Conservation (phyloP, 164 flowering plant species). For the Stephania yunnanensis region DNA sequence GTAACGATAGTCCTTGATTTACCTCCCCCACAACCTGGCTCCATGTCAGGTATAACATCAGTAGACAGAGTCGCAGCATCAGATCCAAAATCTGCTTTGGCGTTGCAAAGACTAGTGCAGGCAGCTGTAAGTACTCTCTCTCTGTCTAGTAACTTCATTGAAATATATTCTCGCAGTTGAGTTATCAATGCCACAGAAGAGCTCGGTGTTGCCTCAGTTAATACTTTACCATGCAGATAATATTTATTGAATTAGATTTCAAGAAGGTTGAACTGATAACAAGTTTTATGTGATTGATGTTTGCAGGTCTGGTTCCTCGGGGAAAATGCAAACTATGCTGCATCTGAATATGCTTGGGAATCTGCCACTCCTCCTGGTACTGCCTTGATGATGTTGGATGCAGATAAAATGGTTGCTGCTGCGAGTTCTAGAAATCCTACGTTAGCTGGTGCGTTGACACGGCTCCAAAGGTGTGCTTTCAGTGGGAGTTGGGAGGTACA, state of each 20-base stretch:
- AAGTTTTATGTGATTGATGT: not conserved
- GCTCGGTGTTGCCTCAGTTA: not conserved
- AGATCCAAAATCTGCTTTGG: conserved; percentile 98
- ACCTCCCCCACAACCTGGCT: conserved; percentile 98
- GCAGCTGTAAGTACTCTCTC: conserved; percentile 72
- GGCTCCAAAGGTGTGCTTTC: conserved; percentile 96
- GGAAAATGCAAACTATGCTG: conserved; percentile 99
- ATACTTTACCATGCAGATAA: not conserved
- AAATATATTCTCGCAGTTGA: not conserved
- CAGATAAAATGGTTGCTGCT: conserved; percentile 99
- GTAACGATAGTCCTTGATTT: conserved; percentile 97
- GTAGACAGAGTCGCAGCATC: conserved; percentile 88
- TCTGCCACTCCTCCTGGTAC: conserved; percentile 99
- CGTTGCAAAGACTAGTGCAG: conserved; percentile 89
- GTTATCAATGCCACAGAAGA: not conserved
- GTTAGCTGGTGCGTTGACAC: conserved; percentile 88
- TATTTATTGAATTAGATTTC: not conserved
- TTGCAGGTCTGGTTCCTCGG: conserved; percentile 98
- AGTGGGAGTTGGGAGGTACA: conserved; percentile 99
- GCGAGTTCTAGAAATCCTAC: conserved; percentile 99
- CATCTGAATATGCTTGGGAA: conserved; percentile 99
- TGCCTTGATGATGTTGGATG: conserved; percentile 98
- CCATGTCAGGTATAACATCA: conserved; percentile 70
- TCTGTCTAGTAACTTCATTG: not conserved
- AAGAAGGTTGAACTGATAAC: not conserved